Conservation (phyloP, 345 rosid species). For the Cardamine chenopodiifolia region DNA sequence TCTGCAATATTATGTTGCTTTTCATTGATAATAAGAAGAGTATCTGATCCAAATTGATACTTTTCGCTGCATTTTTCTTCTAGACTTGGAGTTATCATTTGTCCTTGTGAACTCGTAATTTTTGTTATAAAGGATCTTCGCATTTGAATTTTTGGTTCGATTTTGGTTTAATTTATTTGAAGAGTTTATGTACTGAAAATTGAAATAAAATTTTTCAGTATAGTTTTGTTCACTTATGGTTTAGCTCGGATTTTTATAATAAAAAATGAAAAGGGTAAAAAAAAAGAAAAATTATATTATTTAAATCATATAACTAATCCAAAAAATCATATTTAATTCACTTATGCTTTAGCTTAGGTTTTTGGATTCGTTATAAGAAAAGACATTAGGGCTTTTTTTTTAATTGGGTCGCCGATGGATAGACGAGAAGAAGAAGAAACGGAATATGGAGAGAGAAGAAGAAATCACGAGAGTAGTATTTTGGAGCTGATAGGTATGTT, state of each 20-base stretch:
- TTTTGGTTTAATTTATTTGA: neutral
- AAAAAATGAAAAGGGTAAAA: no score
- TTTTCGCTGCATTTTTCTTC: constrained; percentile 8
- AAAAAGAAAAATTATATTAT: no score
- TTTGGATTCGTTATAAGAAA: no score
- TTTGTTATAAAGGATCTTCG: neutral
- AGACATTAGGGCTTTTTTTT: no score
- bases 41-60: constrained; percentile 3
- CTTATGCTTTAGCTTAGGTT: no score
- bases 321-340: no score
- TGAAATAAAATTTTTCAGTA: neutral
- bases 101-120: constrained; percentile 16
- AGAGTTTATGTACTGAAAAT: neutral
- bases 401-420: neutral
- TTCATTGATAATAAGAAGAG: constrained; percentile 19
- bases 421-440: neutral
- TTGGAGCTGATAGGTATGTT: neutral
- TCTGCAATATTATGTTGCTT: constrained; percentile 24
- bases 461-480: neutral
- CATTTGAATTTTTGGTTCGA: neutral
- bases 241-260: no score
- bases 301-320: no score
- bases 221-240: no score
- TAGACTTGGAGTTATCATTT: constrained; percentile 5
- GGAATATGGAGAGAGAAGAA: neutral